Evolutionary conservation across 1,284 basidiomycete genomes (phyloP), one percentile per base, ranked within the genome.

Genomic region (Calocybe gambosa): DNA sequence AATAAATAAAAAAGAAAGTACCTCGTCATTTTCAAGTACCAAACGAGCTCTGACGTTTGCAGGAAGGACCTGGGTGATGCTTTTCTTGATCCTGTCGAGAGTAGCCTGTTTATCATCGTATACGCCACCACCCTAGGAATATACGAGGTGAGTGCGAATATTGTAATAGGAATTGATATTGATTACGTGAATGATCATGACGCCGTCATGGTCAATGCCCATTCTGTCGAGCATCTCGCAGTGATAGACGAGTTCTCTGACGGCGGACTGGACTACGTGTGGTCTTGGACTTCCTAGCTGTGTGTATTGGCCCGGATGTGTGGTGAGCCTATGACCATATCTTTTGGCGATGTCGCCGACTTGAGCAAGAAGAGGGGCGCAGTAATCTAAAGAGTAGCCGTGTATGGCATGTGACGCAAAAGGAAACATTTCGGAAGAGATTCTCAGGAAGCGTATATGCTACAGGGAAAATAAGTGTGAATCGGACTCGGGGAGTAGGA

Each of bases 21-120:
- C 87, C 69, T 94, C 93, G 59, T 95, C 93, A 53, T 95, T 96
- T 66, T 95, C 93, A 13, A 96, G 71, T 0, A 93, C 93, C 18
- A 94, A 63, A 29, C 93, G 73, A 4, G 72, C 74, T 52, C 86
- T 80, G 50, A 91, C 78, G 20, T 78, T 77, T 21, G 76, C 66
- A 2, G 83, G 74, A 5, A 94, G 68, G 6, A 68, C 56, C 2
- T 75, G 70, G 36, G 61, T 67, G 49, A 89, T 87, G 6, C 82
- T 86, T 50, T 79, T 70, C 59, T 82, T 85, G 62, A 95, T 81
- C 5, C 93, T 77, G 25, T 72, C 71, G 1, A 93, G 66, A 0
- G 93, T 82, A 1, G 75, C 72, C 15, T 60, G 57, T 59, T 93
- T 93, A 59, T 95, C 86, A 1, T 80, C 83, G 55, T 91, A 94